Evolutionary conservation across 2,329 filamentous ascomycete species (phyloP).

Genomic region (Fusarium fujikuroi): DNA sequence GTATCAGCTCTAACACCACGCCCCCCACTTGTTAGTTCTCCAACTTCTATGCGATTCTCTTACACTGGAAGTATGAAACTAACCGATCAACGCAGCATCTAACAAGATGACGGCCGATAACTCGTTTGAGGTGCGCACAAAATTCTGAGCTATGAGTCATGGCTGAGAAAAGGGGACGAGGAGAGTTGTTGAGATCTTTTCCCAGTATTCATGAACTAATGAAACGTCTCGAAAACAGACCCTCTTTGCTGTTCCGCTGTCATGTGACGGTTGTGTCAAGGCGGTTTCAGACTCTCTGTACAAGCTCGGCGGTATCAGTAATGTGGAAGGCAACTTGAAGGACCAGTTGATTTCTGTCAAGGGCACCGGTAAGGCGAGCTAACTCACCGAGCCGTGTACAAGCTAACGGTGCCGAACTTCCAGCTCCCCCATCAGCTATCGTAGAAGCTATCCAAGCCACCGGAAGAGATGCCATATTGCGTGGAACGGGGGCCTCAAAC

Average conservation of each 20-base stretch:
- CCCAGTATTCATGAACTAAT: constrained; percentile 46
- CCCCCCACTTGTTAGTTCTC: constrained; percentile 39
- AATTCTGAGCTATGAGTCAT: constrained; percentile 37
- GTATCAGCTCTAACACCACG: constrained; percentile 31
- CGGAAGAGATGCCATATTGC: constrained; percentile 91
- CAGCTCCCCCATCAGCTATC: constrained; percentile 87
- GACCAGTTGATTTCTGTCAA: constrained; percentile 87
- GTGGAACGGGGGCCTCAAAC: constrained; percentile 86
- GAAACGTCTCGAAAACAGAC: constrained; percentile 68
- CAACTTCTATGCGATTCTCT: constrained; percentile 33
- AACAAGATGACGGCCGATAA: constrained; percentile 57
- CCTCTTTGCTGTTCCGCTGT: constrained; percentile 93
- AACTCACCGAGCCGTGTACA: neutral
- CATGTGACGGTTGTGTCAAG: constrained; percentile 89
- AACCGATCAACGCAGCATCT: constrained; percentile 31
- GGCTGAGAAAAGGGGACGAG: constrained; percentile 40
- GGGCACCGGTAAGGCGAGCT: constrained; percentile 72
- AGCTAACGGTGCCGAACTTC: constrained; percentile 18
- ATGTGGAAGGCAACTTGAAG: constrained; percentile 83
- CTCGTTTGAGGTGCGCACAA: constrained; percentile 58
- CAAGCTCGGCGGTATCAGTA: constrained; percentile 81
- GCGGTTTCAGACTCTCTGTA: constrained; percentile 83
- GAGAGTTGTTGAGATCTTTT: constrained; percentile 30
- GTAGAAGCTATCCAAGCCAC: constrained; percentile 89
- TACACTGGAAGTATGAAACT: constrained; percentile 41